A percentile compares a stretch with the other conserved stretches of the same genome.
Conservation (phyloP, 805 yeast species). For the Suhomyces kilbournensis region DNA sequence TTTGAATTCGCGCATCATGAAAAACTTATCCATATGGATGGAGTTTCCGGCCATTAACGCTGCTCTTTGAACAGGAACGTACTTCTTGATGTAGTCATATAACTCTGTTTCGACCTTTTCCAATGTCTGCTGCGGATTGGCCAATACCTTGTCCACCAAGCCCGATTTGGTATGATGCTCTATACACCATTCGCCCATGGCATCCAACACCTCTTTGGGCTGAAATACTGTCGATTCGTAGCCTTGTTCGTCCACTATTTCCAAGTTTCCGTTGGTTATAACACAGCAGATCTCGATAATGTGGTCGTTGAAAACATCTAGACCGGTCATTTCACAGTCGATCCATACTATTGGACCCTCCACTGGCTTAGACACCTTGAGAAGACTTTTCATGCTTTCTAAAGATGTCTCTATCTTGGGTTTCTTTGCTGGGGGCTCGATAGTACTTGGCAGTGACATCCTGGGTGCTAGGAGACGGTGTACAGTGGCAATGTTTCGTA, state of each 20-base stretch:
- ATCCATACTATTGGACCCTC: constrained; percentile 74
- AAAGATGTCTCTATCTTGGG: not conserved
- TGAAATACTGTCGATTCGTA: constrained; percentile 80
- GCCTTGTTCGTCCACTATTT: constrained; percentile 64
- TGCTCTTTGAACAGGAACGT: constrained; percentile 47
- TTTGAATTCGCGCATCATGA: constrained; percentile 83
- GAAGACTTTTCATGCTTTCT: not conserved
- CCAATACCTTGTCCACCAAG: constrained; percentile 65
- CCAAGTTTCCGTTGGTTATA: constrained; percentile 79
- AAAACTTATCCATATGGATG: constrained; percentile 85
- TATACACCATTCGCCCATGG: constrained; percentile 87
- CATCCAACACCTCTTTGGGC: constrained; percentile 56
- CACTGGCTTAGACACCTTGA: constrained; percentile 1
- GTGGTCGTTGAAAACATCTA: constrained; percentile 68
- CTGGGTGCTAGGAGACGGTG: not conserved
- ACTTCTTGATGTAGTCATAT: constrained; percentile 54
- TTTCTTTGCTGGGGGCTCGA: not conserved
- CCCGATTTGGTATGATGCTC: constrained; percentile 78
- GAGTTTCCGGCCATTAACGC: constrained; percentile 90
- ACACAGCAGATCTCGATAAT: constrained; percentile 92
- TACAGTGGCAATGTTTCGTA: not conserved
- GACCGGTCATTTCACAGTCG: constrained; percentile 98
- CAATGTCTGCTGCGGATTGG: constrained; percentile 49
- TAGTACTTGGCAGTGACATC: not conserved
- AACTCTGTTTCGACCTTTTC: constrained; percentile 65